Evolutionary conservation across 108 stramenopile genomes (phyloP), one percentile per base, ranked within the genome.

Genomic region (Cyclotella sp.): DNA sequence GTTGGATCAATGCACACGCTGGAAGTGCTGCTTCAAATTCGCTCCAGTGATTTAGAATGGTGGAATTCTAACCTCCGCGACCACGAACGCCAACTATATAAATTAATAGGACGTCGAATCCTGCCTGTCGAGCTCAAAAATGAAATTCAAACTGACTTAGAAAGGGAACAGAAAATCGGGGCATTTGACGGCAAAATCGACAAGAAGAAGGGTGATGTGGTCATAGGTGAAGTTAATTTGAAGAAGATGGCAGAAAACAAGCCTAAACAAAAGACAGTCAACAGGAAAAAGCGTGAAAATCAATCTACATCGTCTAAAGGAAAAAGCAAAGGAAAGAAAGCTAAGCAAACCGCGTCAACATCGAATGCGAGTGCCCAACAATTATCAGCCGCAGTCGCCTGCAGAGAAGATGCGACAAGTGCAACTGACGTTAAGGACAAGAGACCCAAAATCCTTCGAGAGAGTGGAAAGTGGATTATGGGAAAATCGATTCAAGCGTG

Each of bases 11-110:
- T 47, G 19, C 85, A 84, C 53, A 81, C 83, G 46, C 68, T 84
- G 26, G 85, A 86, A 73, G 79, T 84, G 19, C 61, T 86, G 10
- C 43, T 84, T 18, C 80, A 86, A 47, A 70, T 86, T n/a, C 69
- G 83, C 16, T 69, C 55, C 44, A 22, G 28, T 24, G 85, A 86
- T 70, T 42, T 81, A 46, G 3, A 45, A 3, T 86, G 83, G 85
- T 86, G 82, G 82, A 72, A 80, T 39, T 41, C 78, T 21, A 30
- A 79, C 51, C 47, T 75, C 8, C 22, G 24, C 26, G 19, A 49
- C 21, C 68, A 81, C 63, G 77, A 83, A 47, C 49, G 70, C 26
- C 76, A 86, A 69, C 80, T 86, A 29, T 60, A 80, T 51, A 79
- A 84, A 46, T 63, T 85, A 24, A 64, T 87, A 11, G 76, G 77